Conservation (phyloP, 139 green algal species). For the Chlamydomonas asymmetrica region DNA sequence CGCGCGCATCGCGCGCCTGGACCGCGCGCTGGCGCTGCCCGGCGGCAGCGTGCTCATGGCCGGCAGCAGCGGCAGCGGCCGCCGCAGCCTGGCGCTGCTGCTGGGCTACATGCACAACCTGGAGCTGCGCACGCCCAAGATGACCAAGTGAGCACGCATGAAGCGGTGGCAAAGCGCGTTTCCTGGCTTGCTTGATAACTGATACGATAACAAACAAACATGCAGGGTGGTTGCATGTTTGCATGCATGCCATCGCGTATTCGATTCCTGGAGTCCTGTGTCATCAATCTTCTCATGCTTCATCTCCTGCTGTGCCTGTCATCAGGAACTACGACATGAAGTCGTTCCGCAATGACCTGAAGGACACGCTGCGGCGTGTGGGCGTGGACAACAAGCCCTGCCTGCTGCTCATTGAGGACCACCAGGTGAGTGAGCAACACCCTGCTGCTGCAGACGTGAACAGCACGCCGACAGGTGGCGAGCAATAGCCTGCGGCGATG, state of each 20-base stretch:
- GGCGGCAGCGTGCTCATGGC: slow-evolving; percentile 66
- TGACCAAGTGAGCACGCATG: slow-evolving; percentile 34
- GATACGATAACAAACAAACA: no score
- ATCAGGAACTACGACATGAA: slow-evolving; percentile 61
- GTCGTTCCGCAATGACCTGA: slow-evolving; percentile 69
- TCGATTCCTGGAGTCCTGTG: not conserved
- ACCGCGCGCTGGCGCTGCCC: slow-evolving; percentile 59
- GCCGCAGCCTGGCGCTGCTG: slow-evolving; percentile 57
- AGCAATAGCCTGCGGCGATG: no score
- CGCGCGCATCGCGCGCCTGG: slow-evolving; percentile 60
- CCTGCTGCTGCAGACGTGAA: no score
- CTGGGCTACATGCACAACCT: slow-evolving; percentile 75
- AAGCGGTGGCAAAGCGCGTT: not conserved
- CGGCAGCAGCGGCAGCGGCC: slow-evolving; percentile 62
- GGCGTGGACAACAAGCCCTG: slow-evolving; percentile 57
- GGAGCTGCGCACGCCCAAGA: slow-evolving; percentile 61
- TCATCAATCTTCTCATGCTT: not conserved
- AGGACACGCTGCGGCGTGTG: slow-evolving; percentile 56
- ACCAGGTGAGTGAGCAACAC: no score
- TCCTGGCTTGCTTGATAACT: not conserved
- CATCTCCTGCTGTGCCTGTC: no score
- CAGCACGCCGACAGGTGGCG: no score
- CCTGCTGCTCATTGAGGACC: slow-evolving; percentile 79
- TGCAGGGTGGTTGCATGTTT: not conserved
- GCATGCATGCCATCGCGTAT: not conserved